Base-by-base conservation (phyloP, 805 yeast species). In the Priceomyces melissophilus region DNA sequence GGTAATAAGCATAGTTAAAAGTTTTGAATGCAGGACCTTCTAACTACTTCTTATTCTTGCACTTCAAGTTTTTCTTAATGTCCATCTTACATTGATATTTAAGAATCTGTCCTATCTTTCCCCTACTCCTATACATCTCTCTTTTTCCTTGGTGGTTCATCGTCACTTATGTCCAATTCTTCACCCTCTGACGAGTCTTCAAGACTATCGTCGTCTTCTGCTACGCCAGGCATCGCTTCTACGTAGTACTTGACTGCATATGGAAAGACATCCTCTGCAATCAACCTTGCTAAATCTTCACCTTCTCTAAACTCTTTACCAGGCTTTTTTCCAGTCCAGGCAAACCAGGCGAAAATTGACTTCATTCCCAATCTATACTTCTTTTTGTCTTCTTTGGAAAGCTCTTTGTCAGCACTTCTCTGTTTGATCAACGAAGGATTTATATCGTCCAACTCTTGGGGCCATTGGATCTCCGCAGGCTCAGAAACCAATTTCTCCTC, bases 291-390 rank as follows among this genome's bases (percentile, higher is more conserved):
- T 40, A 90, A 69, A 9, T 82, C 88, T 45, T 82, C 91, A 16
- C 96, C 96, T 42, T 76, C 73, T 45, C 89, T 75, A 55, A 81
- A 87, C 57, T 81, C 93, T 61, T 80, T 86, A 1, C 87, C 85
- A 1, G 87, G 84, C 47, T 81, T 82, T 28, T 64, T 58, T 0
- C 95, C 96, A 1, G 93, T 84, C 90, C 95, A 89, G 36, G 70
- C 68, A 57, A 89, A 90, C 82, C 90, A 90, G 4, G 88, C 83
- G 61, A 91, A 90, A 54, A 91, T 84, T 10, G 91, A 81, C 54
- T 82, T 82, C 88, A 83, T 83, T 3, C 90, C 90, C 13, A 70
- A 55, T 43, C 90, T 65, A 54, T 84, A 84, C 41, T 69, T 67
- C 51, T 74, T 79, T 59, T 82, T 82, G 32, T 79, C 81, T 14